Conservation (phyloP, 805 yeast species). For the Kodamaea kakaduensis region DNA sequence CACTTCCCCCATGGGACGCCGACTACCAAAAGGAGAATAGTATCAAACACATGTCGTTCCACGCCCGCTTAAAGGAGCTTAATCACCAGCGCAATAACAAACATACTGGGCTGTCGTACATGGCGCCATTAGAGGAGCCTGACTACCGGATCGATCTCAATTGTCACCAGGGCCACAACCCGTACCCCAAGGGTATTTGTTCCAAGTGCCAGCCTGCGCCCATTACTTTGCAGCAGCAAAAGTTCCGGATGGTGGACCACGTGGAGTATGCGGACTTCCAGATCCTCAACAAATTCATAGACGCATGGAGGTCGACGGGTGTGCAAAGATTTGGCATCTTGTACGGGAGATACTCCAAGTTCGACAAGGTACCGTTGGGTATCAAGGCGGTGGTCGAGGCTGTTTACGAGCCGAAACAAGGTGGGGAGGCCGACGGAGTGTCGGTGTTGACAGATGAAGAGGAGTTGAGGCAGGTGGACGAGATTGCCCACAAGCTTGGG, state of each 20-base stretch:
- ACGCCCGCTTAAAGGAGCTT: slow-evolving; percentile 71
- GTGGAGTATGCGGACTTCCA: slow-evolving; percentile 79
- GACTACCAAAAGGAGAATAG: slow-evolving; percentile 67
- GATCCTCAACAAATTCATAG: slow-evolving; percentile 78
- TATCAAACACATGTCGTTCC: slow-evolving; percentile 86
- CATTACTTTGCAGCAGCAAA: slow-evolving; percentile 84
- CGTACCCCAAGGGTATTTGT: slow-evolving; percentile 94
- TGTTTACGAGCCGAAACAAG: slow-evolving; percentile 89
- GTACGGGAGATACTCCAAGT: slow-evolving; percentile 75
- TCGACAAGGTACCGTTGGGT: slow-evolving; percentile 86
- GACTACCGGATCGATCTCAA: slow-evolving; percentile 57
- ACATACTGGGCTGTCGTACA: slow-evolving; percentile 57
- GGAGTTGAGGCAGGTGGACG: slow-evolving; percentile 39
- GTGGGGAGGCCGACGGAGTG: slow-evolving; percentile 81
- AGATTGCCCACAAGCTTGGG: slow-evolving; percentile 56
- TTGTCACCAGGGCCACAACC: slow-evolving; percentile 80
- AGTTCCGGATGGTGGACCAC: slow-evolving; percentile 95
- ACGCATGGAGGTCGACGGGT: slow-evolving; percentile 88
- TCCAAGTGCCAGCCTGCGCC: slow-evolving; percentile 97
- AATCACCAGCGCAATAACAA: slow-evolving; percentile 64
- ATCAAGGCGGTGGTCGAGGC: slow-evolving; percentile 92
- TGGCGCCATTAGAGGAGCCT: slow-evolving; percentile 75
- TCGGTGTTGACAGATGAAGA: slow-evolving; percentile 60
- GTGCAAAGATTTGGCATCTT: slow-evolving; percentile 81
- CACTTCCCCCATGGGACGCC: slow-evolving; percentile 92